Conservation (phyloP, 2,329 filamentous ascomycete species). For the Aureobasidium zeae region DNA sequence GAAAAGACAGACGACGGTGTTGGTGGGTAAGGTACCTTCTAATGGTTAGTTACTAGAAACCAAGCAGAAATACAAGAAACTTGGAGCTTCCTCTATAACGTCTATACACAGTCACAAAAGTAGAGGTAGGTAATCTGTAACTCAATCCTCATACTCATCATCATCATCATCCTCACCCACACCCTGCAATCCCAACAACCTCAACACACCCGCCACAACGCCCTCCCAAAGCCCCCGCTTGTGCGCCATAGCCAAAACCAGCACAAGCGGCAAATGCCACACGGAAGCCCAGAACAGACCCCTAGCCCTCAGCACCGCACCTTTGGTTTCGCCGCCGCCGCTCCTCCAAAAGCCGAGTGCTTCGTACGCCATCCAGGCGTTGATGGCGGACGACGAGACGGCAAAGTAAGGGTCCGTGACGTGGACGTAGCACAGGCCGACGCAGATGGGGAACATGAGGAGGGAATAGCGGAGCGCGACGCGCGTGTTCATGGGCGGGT, state of each 20-base stretch:
- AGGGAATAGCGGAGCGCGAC: conserved; percentile 83
- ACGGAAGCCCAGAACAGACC: conserved; percentile 95
- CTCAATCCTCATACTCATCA: conserved; percentile 36
- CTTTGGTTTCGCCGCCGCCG: conserved; percentile 60
- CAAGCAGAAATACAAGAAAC: too few relatives aligned
- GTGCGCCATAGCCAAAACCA: conserved; percentile 82
- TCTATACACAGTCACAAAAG: not conserved
- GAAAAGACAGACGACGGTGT: too few relatives aligned
- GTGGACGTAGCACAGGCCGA: conserved; percentile 65
- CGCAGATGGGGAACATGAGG: conserved; percentile 76
- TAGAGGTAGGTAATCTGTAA: not conserved
- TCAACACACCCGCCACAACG: conserved; percentile 62
- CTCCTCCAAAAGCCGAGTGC: conserved; percentile 72
- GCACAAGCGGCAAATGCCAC: conserved; percentile 83
- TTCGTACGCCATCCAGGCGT: conserved; percentile 74
- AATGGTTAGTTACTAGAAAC: too few relatives aligned
- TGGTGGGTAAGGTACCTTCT: too few relatives aligned
- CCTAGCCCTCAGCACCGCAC: conserved; percentile 49
- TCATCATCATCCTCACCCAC: conserved; percentile 47
- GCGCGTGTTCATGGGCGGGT: conserved; percentile 73
- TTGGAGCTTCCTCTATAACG: too few relatives aligned
- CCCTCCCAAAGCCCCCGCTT: conserved; percentile 89
- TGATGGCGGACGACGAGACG: conserved; percentile 68
- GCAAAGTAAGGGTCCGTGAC: conserved; percentile 84
- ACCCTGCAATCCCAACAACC: conserved; percentile 35